A percentile compares a stretch with the other conserved stretches of the same genome.
Evolutionary conservation across 805 yeast species (phyloP).

Genomic region (Starmerella powellii): DNA sequence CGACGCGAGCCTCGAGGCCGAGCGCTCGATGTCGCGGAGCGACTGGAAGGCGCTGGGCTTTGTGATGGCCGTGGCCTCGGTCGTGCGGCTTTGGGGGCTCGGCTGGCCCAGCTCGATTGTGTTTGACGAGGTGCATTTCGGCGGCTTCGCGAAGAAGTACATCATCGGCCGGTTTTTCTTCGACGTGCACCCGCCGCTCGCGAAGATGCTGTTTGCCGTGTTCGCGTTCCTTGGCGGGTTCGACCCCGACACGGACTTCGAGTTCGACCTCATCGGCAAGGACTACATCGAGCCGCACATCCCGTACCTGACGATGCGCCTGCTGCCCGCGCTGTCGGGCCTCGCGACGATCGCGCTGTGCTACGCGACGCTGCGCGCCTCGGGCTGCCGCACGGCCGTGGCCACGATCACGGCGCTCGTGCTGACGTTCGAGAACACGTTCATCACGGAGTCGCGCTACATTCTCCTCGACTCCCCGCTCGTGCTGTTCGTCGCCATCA

Average conservation of each 20-base stretch:
- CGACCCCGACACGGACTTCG: constrained; percentile 37
- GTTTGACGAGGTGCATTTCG: constrained; percentile 89
- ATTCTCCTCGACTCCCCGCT: constrained; percentile 38
- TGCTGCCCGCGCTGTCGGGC: constrained; percentile 46
- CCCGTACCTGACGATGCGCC: constrained; percentile 46
- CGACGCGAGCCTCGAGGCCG: constrained; percentile 19
- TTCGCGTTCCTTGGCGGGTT: constrained; percentile 43
- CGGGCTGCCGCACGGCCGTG: constrained; percentile 41
- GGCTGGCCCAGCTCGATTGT: constrained; percentile 70
- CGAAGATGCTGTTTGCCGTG: constrained; percentile 45
- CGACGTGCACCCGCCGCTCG: constrained; percentile 65
- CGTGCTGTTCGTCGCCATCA: constrained; percentile 34
- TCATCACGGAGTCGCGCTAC: constrained; percentile 48
- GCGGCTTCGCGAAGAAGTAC: constrained; percentile 87
- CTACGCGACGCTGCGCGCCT: constrained; percentile 43
- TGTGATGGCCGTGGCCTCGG: constrained; percentile 41
- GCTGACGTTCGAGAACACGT: constrained; percentile 51
- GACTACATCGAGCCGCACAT: constrained; percentile 32
- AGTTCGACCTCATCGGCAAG: constrained; percentile 36
- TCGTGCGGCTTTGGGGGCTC: constrained; percentile 51
- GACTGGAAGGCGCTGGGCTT: constrained; percentile 25
- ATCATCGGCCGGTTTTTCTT: constrained; percentile 49
- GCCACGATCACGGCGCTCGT: constrained; percentile 42
- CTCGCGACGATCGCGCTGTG: constrained; percentile 40
- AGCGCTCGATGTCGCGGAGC: constrained; percentile 16